Evolutionary conservation across 768 basidiomycete species (phyloP).

Genomic region (Daedaleopsis sinensis): DNA sequence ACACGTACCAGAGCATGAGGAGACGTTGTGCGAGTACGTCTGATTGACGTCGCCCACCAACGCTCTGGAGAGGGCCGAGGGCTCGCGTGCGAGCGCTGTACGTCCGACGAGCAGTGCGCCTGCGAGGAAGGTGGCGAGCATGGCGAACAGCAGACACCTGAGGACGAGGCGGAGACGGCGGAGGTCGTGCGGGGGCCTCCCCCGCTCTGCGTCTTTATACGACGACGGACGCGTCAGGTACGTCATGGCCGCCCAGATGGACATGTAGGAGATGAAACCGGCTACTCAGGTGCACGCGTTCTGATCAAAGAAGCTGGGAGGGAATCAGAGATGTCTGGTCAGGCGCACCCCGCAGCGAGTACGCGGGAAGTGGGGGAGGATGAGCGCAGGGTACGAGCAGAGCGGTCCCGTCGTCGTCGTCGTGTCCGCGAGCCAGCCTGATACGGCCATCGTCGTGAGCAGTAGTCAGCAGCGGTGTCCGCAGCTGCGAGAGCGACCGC

Average conservation of each 20-base stretch:
- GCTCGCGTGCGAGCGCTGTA: background rate
- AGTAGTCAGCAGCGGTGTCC: too few relatives aligned
- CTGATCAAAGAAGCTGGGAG: too few relatives aligned
- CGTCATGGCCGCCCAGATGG: too few relatives aligned
- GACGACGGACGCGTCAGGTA: too few relatives aligned
- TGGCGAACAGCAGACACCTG: conserved; percentile 7
- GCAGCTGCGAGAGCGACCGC: too few relatives aligned
- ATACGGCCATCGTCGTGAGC: too few relatives aligned
- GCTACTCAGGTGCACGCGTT: too few relatives aligned
- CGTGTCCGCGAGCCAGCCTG: too few relatives aligned
- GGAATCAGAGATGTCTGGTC: too few relatives aligned
- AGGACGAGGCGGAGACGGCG: background rate
- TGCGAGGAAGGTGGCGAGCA: conserved; percentile 15
- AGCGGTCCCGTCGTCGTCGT: too few relatives aligned
- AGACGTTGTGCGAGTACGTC: conserved; percentile 15
- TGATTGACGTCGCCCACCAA: background rate
- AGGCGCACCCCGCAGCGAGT: too few relatives aligned
- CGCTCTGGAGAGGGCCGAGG: background rate
- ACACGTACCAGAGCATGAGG: conserved; percentile 21
- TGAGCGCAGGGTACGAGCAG: background rate
- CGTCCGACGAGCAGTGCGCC: conserved; percentile 8
- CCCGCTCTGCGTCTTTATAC: conserved; percentile 5
- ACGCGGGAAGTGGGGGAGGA: background rate
- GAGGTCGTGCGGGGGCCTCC: background rate
- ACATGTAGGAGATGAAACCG: too few relatives aligned